Evolutionary conservation across 179 eudicot genomes (phyloP), one percentile per base, ranked within the genome.

Genomic region (Pouteria campechiana): DNA sequence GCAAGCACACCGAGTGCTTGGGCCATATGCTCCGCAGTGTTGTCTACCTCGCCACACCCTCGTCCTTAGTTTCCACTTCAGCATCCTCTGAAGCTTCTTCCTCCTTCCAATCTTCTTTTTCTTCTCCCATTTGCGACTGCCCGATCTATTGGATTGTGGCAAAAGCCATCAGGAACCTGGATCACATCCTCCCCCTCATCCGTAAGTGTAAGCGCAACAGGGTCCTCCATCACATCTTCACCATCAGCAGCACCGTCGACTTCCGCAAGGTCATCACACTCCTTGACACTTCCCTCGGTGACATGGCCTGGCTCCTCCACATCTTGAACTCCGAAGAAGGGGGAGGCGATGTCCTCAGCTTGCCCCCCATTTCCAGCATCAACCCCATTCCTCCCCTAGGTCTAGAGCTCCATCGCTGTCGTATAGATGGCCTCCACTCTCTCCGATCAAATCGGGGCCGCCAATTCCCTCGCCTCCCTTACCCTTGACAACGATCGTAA

Each of bases 311-410:
- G 85, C 20, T 78, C 3, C 32, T 74, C 17, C n/a, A n/a, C n/a
- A n/a, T n/a, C n/a, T n/a, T n/a, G n/a, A n/a, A n/a, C n/a, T n/a
- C n/a, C n/a, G n/a, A n/a, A n/a, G n/a, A n/a, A n/a, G n/a, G n/a
- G n/a, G n/a, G n/a, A n/a, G n/a, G n/a, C n/a, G n/a, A n/a, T n/a
- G n/a, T n/a, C 21, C 31, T 68, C 14, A 46, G 65, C 0, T 54
- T 80, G 16, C 81, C 84, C 6, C 89, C 89, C 1, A 62, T 80
- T 52, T 79, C 60, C 8, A 54, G 52, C 13, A 68, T 54, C 17
- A 81, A 80, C 54, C 83, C 89, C 11, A 68, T 65, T 28, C n/a
- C 50, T 80, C 7, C 81, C 81, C 21, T 70, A 72, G 78, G 60
- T 80, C 0, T 80, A 81, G 89, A 67, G 78, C n/a, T 70, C 60